Percentiles rank a stretch among this genome's conserved stretches.
Evolutionary conservation across 352 stramenopile species (phyloP).

Genomic region (Globisporangium nagaii): DNA sequence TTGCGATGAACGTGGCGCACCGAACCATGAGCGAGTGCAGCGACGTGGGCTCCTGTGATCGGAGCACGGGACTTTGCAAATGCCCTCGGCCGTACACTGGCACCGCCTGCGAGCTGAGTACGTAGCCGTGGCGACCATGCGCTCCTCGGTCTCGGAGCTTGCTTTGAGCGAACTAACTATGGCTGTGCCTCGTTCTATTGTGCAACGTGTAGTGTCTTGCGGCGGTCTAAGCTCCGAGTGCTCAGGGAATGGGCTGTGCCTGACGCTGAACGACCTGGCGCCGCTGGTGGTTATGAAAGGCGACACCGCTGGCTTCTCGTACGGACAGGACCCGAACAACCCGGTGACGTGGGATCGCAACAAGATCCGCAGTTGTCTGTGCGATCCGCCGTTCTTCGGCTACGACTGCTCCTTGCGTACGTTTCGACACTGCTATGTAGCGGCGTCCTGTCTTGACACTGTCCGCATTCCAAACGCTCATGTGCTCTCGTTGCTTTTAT

Average conservation of each 20-base stretch:
- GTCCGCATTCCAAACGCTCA: neutral
- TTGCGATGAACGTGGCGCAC: slow-evolving; percentile 45
- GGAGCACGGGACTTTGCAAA: slow-evolving; percentile 59
- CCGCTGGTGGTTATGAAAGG: slow-evolving; percentile 50
- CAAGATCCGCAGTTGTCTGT: slow-evolving; percentile 66
- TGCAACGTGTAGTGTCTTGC: slow-evolving; percentile 43
- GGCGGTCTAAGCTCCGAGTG: slow-evolving; percentile 37
- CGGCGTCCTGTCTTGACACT: neutral
- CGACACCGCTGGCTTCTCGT: slow-evolving; percentile 43
- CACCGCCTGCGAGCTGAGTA: slow-evolving; percentile 65
- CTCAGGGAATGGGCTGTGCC: slow-evolving; percentile 71
- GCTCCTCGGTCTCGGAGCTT: too few relatives aligned
- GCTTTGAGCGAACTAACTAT: neutral
- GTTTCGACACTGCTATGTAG: too few relatives aligned
- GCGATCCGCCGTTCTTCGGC: slow-evolving; percentile 47
- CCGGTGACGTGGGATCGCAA: slow-evolving; percentile 63
- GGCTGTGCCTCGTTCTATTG: neutral
- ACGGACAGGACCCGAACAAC: slow-evolving; percentile 64
- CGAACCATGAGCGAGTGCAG: slow-evolving; percentile 54
- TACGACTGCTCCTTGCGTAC: slow-evolving; percentile 69
- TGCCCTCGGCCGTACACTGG: slow-evolving; percentile 68
- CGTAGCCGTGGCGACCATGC: slow-evolving; percentile 5
- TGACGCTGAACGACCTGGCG: slow-evolving; percentile 60
- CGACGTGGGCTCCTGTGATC: slow-evolving; percentile 56
- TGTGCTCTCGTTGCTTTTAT: neutral